phyloP scores from a whole-genome alignment of 805 yeast genomes.

The Candida tibetensis region DNA sequence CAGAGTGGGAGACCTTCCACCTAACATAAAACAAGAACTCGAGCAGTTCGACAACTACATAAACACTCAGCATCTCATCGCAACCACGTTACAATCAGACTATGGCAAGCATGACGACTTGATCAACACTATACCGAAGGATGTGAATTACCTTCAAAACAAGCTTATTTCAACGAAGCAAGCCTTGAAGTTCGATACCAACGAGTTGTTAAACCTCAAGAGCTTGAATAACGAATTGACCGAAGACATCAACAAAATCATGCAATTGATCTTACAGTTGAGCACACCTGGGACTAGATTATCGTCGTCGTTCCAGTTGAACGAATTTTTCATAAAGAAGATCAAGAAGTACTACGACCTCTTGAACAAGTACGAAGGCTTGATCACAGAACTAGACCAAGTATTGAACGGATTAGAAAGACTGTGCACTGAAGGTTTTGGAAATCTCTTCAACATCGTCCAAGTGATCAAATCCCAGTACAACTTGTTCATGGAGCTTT shows the following conservation, averaged over 20 bases:
- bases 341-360: slow-evolving; percentile 49
- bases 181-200: slow-evolving; percentile 51
- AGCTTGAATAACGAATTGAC: slow-evolving; percentile 38
- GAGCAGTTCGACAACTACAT: slow-evolving; percentile 71
- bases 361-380: slow-evolving; percentile 56
- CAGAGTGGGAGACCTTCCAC: slow-evolving; percentile 70
- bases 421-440: slow-evolving; percentile 38
- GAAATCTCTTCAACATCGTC: slow-evolving; percentile 46
- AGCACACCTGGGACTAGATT: slow-evolving; percentile 54
- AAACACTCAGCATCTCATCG: slow-evolving; percentile 68
- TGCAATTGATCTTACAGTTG: slow-evolving; percentile 51
- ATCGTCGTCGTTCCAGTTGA: slow-evolving; percentile 53
- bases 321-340: slow-evolving; percentile 51
- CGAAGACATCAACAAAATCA: slow-evolving; percentile 52
- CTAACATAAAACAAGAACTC: slow-evolving; percentile 62
- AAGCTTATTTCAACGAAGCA: slow-evolving; percentile 63
- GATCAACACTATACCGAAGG: slow-evolving; percentile 70
- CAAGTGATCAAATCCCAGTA: slow-evolving; percentile 67
- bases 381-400: slow-evolving; percentile 59
- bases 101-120: slow-evolving; percentile 60
- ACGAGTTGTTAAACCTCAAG: slow-evolving; percentile 33
- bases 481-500: slow-evolving; percentile 67
- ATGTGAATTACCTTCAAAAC: slow-evolving; percentile 59
- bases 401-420: slow-evolving; percentile 45
- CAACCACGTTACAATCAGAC: slow-evolving; percentile 64